These are phyloP conservation scores for Ophiorrhiza pumila DNA, from an alignment of 257 asterid genomes.

Conservation along the genomic window DNA sequence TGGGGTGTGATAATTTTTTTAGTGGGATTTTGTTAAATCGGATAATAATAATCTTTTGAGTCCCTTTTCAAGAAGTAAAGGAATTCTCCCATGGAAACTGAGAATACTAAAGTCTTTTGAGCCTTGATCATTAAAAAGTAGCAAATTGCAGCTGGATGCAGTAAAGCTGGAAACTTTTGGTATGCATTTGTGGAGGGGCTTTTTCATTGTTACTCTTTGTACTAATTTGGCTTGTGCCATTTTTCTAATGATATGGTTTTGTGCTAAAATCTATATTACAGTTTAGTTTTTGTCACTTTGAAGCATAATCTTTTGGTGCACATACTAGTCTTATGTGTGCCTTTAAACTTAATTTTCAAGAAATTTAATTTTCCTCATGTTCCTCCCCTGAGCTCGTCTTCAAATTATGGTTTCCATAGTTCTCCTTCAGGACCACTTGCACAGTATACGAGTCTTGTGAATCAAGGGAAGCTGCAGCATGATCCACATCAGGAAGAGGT, in stretches of 20 bases:
- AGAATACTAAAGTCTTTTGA: not conserved
- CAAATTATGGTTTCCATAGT: constrained; percentile 21
- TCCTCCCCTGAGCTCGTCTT: constrained; percentile 17
- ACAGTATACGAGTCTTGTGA: constrained; percentile 69
- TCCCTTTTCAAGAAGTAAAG: not conserved
- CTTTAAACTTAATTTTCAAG: not conserved
- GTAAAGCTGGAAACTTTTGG: not conserved
- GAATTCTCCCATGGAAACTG: not conserved
- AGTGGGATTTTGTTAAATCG: not conserved
- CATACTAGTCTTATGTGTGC: not conserved
- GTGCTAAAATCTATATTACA: not conserved
- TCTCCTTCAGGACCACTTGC: constrained; percentile 65
- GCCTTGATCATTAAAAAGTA: not conserved
- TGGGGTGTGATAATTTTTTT: not conserved
- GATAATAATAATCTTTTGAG: not conserved
- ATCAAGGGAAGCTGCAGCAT: constrained; percentile 78
- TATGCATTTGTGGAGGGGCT: not conserved
- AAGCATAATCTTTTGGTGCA: not conserved
- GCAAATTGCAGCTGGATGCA: not conserved
- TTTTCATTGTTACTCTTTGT: not conserved
- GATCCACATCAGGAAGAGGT: constrained; percentile 89
- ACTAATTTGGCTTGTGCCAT: not conserved
- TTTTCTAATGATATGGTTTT: not conserved
- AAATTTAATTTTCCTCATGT: not conserved
- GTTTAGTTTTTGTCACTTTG: not conserved